phyloP scores from a whole-genome alignment of 345 rosid genomes.

The Salix viminalis region DNA sequence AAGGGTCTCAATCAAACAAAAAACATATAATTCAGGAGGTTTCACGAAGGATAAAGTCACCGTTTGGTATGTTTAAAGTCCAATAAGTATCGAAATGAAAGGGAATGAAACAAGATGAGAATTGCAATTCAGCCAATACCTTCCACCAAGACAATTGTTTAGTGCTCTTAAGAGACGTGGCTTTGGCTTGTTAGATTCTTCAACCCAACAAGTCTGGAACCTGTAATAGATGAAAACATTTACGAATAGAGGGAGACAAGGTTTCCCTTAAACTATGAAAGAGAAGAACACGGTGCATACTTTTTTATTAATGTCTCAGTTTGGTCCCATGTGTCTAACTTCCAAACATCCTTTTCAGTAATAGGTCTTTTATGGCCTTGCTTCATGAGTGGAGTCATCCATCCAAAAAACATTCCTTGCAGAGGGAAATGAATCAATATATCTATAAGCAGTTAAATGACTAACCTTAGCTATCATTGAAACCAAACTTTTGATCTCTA shows the following conservation, averaged over 20 bases:
- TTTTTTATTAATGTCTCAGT: constrained; percentile 60
- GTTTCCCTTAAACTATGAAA: neutral
- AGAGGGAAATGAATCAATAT: neutral
- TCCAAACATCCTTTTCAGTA: constrained; percentile 94
- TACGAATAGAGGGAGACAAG: neutral
- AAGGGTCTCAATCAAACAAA: neutral
- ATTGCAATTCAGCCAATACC: constrained; percentile 34
- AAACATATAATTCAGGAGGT: neutral
- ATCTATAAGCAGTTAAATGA: neutral
- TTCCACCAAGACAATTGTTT: constrained; percentile 74
- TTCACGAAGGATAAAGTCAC: neutral
- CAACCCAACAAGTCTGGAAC: constrained; percentile 77
- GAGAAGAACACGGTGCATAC: constrained; percentile 7
- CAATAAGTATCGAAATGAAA: neutral
- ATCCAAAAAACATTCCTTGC: constrained; percentile 44
- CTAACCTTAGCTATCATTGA: neutral
- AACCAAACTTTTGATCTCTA: neutral
- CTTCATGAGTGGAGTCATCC: constrained; percentile 92
- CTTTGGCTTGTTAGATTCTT: constrained; percentile 63
- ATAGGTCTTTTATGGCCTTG: constrained; percentile 74
- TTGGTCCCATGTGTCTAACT: constrained; percentile 87
- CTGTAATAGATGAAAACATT: constrained; percentile 30
- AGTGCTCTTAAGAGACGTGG: constrained; percentile 89
- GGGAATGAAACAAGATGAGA: neutral
- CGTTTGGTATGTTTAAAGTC: neutral